Conservation (phyloP, 2,329 filamentous ascomycete species). For the Dactylellina leptospora region DNA sequence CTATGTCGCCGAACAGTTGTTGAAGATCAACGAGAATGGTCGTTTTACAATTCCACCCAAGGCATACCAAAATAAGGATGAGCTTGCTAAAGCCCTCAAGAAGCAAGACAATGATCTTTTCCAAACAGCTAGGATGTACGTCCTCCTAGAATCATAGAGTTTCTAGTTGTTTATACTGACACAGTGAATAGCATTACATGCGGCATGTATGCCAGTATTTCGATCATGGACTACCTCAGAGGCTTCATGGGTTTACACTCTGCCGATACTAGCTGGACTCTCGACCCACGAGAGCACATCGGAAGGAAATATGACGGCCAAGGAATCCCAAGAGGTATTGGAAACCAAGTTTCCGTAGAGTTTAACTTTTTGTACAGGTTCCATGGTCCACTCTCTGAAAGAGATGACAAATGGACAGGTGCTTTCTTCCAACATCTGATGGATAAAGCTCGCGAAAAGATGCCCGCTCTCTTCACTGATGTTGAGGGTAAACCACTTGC, state of each 20-base stretch:
- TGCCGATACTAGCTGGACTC: slow-evolving; percentile 78
- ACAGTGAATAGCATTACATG: slow-evolving; percentile 66
- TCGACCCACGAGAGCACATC: slow-evolving; percentile 62
- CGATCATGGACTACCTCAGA: slow-evolving; percentile 78
- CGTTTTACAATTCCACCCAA: slow-evolving; percentile 75
- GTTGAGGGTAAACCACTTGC: slow-evolving; percentile 2
- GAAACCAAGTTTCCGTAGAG: slow-evolving; percentile 85
- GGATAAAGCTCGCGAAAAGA: slow-evolving; percentile 4
- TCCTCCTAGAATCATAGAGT: not conserved
- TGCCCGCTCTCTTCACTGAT: slow-evolving; percentile 16
- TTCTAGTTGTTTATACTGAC: not conserved
- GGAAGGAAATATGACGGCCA: slow-evolving; percentile 53
- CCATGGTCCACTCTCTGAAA: slow-evolving; percentile 79
- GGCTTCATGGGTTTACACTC: slow-evolving; percentile 78
- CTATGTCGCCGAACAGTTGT: slow-evolving; percentile 79
- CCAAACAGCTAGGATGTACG: slow-evolving; percentile 73
- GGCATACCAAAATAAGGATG: no score
- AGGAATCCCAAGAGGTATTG: slow-evolving; percentile 67
- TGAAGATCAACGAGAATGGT: slow-evolving; percentile 83
- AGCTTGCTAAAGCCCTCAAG: slow-evolving; percentile 68
- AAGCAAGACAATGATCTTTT: slow-evolving; percentile 81
- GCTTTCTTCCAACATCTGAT: not conserved
- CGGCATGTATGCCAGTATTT: slow-evolving; percentile 81
- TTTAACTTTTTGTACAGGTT: slow-evolving; percentile 90
- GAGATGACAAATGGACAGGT: slow-evolving; percentile 75